phyloP scores from a whole-genome alignment of 352 stramenopile genomes.

The Thraustochytrium sp. region DNA sequence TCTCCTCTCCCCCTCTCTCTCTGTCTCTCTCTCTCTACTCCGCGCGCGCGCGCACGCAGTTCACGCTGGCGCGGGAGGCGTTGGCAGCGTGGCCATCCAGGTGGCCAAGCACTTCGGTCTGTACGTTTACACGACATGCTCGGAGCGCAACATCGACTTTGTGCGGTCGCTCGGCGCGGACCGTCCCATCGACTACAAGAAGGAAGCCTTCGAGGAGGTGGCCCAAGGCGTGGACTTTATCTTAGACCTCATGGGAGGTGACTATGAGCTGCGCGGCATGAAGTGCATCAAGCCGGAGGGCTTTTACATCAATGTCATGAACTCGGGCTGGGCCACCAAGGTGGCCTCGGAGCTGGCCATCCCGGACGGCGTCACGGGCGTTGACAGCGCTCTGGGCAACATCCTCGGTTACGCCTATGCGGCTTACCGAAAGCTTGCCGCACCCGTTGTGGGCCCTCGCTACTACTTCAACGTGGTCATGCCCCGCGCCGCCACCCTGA shows the following conservation, averaged over 20 bases:
- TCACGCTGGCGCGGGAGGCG: slow-evolving; percentile 52
- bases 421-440: not conserved
- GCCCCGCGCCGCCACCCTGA: not conserved
- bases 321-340: slow-evolving; percentile 7
- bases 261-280: slow-evolving; percentile 24
- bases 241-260: slow-evolving; percentile 45
- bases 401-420: not conserved
- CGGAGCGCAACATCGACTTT: slow-evolving; percentile 47
- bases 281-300: not conserved
- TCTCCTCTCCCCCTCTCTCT: not conserved
- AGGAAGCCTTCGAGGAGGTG: slow-evolving; percentile 50
- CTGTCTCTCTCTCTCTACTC: not conserved
- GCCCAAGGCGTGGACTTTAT: not conserved
- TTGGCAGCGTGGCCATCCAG: slow-evolving; percentile 55
- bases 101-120: slow-evolving; percentile 51
- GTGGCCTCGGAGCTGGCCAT: not conserved
- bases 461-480: slow-evolving; percentile 4
- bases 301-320: slow-evolving; percentile 16
- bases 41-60: not conserved
- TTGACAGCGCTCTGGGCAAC: not conserved
- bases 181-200: slow-evolving; percentile 52
- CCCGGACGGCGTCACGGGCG: slow-evolving; percentile 1
- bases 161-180: slow-evolving; percentile 50
- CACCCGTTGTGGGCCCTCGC: not conserved
- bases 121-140: slow-evolving; percentile 51